Percentiles rank a stretch among this genome's conserved stretches.
Conservation (phyloP, 2,329 filamentous ascomycete species). For the Alternaria sp. region DNA sequence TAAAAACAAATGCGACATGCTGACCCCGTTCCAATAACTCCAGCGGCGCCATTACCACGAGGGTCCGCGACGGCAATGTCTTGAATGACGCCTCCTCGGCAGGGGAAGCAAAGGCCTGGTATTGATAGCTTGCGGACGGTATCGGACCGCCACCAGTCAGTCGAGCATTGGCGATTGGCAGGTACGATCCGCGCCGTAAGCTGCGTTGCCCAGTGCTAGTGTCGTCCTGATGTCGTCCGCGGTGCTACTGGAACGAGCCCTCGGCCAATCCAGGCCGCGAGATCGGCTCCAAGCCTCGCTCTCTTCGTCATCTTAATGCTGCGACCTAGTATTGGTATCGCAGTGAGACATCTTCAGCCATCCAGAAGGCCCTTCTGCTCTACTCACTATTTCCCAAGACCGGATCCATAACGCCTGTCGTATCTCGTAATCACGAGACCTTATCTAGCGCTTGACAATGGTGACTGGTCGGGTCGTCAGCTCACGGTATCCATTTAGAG, state of each 20-base stretch:
- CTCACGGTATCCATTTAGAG: conserved; percentile 14
- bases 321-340: conserved; percentile 33
- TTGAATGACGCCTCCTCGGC: conserved; percentile 27
- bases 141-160: conserved; percentile 36
- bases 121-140: conserved; percentile 38
- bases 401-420: conserved; percentile 25
- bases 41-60: conserved; percentile 30
- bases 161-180: conserved; percentile 40
- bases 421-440: conserved; percentile 23
- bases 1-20: conserved; percentile 34
- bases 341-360: conserved; percentile 43
- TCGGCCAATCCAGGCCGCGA: conserved; percentile 42
- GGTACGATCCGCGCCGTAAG: conserved; percentile 42
- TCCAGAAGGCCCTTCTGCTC: conserved; percentile 33
- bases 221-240: conserved; percentile 40
- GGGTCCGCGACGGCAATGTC: conserved; percentile 21
- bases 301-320: conserved; percentile 40
- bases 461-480: conserved; percentile 48
- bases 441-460: conserved; percentile 50
- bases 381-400: conserved; percentile 30
- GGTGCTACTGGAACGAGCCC: conserved; percentile 40
- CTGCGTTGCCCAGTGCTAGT: conserved; percentile 40
- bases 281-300: conserved; percentile 35
- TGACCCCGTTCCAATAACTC: conserved; percentile 42
- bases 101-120: conserved; percentile 23